These are phyloP conservation scores for Podospora australis DNA, from an alignment of 495 filamentous ascomycete species.

Conservation along the genomic window DNA sequence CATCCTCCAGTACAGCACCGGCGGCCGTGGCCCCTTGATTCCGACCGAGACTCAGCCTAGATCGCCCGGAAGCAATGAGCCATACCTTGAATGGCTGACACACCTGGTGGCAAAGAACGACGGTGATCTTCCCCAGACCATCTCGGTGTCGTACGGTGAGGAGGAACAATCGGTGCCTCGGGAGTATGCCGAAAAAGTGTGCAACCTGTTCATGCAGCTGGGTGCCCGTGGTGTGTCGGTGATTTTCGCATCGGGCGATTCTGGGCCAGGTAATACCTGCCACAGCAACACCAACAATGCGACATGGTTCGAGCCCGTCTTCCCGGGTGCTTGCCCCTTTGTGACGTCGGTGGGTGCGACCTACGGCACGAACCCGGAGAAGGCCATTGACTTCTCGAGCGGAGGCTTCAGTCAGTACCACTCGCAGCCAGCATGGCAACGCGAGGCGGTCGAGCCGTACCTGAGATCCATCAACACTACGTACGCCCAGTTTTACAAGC, in stretches of 20 bases:
- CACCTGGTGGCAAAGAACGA: slow-evolving; percentile 36
- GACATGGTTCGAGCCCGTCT: slow-evolving; percentile 57
- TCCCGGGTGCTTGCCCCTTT: slow-evolving; percentile 55
- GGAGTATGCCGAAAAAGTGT: slow-evolving; percentile 60
- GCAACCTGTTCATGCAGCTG: slow-evolving; percentile 58
- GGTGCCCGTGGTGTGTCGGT: slow-evolving; percentile 72
- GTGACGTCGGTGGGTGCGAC: slow-evolving; percentile 72
- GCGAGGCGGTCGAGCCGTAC: slow-evolving; percentile 50
- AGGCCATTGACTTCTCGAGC: slow-evolving; percentile 47
- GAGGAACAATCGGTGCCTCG: slow-evolving; percentile 69
- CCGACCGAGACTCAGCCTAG: slow-evolving; percentile 51
- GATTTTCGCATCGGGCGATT: slow-evolving; percentile 68
- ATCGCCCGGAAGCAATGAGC: slow-evolving; percentile 60
- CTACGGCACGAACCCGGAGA: slow-evolving; percentile 51
- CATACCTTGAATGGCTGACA: slow-evolving; percentile 67
- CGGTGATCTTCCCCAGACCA: slow-evolving; percentile 59
- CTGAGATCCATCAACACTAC: slow-evolving; percentile 45
- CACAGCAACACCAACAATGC: slow-evolving; percentile 62
- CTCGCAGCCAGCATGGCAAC: slow-evolving; percentile 55
- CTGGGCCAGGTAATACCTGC: slow-evolving; percentile 60
- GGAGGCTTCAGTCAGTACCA: slow-evolving; percentile 67
- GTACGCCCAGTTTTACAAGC: slow-evolving; percentile 48
- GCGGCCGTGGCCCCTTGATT: slow-evolving; percentile 44
- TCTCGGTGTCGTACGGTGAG: slow-evolving; percentile 78
- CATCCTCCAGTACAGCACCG: slow-evolving; percentile 38